Conservation (phyloP, 2,329 filamentous ascomycete genomes). For the Xylariaceae sp. region DNA sequence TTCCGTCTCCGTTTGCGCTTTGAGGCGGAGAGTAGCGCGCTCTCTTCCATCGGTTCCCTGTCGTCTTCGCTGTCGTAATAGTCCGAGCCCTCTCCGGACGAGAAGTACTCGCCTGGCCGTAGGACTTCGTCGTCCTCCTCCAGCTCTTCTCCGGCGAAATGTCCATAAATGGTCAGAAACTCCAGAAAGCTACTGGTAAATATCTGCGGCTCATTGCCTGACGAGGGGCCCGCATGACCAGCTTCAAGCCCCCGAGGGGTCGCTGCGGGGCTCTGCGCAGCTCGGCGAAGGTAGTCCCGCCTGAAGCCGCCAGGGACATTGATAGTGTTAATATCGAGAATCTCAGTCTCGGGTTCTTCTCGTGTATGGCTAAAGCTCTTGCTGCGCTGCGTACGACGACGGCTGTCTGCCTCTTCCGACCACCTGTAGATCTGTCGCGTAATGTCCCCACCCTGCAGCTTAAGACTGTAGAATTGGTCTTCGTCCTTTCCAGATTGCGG, state of each 20-base stretch:
- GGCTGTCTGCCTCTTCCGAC: conserved; percentile 79
- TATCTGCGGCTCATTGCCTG: conserved; percentile 51
- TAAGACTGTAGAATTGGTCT: conserved; percentile 89
- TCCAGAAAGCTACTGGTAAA: conserved; percentile 93
- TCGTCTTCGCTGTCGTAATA: conserved; percentile 57
- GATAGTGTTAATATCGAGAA: conserved; percentile 82
- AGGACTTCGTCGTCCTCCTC: conserved; percentile 94
- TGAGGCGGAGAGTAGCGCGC: conserved; percentile 72
- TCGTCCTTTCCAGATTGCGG: conserved; percentile 45
- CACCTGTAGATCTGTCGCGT: conserved; percentile 94
- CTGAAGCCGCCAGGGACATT: conserved; percentile 91
- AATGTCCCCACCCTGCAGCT: conserved; percentile 88
- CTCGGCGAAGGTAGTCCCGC: conserved; percentile 77
- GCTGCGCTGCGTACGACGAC: conserved; percentile 66
- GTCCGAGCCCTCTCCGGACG: conserved; percentile 64
- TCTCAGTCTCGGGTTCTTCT: conserved; percentile 72
- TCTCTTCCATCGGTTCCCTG: conserved; percentile 79
- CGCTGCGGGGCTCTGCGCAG: conserved; percentile 57
- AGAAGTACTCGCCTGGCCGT: conserved; percentile 85
- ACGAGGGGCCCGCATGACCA: conserved; percentile 34
- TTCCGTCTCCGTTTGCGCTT: conserved; percentile 71
- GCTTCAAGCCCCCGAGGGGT: conserved; percentile 38
- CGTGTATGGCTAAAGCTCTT: conserved; percentile 79
- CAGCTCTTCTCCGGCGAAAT: conserved; percentile 94
- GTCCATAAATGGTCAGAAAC: conserved; percentile 89